phyloP scores from a whole-genome alignment of 2,329 filamentous ascomycete species.

The Cercospora sp. region DNA sequence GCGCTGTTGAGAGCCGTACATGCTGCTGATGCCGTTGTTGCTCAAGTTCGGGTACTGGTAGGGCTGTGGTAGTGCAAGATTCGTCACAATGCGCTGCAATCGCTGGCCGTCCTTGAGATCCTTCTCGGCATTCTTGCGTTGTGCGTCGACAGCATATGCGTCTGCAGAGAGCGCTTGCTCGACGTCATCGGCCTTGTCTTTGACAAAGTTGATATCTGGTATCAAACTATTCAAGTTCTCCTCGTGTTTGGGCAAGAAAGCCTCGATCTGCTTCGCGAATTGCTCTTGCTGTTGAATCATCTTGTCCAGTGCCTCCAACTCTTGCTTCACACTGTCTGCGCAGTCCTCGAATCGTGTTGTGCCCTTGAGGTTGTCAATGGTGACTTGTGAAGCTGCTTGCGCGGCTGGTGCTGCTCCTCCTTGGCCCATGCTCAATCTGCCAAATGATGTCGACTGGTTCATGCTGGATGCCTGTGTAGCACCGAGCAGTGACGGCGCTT shows the following conservation, averaged over 20 bases:
- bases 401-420: constrained; percentile 46
- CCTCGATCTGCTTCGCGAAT: constrained; percentile 72
- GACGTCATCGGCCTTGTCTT: constrained; percentile 61
- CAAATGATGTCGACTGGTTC: constrained; percentile 34
- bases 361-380: constrained; percentile 73
- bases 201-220: constrained; percentile 64
- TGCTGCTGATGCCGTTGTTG: constrained; percentile 22
- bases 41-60: constrained; percentile 53
- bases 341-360: constrained; percentile 93
- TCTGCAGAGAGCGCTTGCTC: constrained; percentile 65
- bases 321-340: constrained; percentile 73
- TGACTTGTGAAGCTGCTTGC: constrained; percentile 58
- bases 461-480: constrained; percentile 28
- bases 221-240: constrained; percentile 64
- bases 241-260: constrained; percentile 63
- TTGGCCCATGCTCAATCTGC: constrained; percentile 50
- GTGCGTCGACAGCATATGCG: constrained; percentile 58
- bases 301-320: constrained; percentile 76
- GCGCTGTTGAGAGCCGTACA: constrained; percentile 24
- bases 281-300: constrained; percentile 77
- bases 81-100: constrained; percentile 71
- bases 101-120: constrained; percentile 71
- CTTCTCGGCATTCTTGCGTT: constrained; percentile 60
- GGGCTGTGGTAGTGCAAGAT: constrained; percentile 67
- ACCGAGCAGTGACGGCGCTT: constrained; percentile 33